Conservation (phyloP, 768 basidiomycete species). For the Pulveroboletus sp. region DNA sequence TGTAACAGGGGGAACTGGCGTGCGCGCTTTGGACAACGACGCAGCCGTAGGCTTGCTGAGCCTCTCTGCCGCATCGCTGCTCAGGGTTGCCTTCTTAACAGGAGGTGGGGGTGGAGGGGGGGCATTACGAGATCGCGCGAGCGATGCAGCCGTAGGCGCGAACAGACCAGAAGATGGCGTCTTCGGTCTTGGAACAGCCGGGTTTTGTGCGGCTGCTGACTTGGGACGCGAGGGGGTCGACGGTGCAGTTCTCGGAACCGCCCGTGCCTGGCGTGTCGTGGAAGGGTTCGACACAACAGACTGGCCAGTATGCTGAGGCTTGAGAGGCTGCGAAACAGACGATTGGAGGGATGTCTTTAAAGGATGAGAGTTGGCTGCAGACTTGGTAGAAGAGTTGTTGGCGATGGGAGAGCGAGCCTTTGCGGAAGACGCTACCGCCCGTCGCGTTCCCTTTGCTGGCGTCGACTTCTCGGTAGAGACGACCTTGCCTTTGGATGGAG, state of each 20-base stretch:
- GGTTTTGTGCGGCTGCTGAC: conserved; percentile 27
- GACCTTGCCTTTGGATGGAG: conserved; percentile 20
- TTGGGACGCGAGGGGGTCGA: conserved; percentile 34
- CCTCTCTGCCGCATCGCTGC: conserved; percentile 54
- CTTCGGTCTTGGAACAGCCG: conserved; percentile 40
- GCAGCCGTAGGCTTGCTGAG: conserved; percentile 82
- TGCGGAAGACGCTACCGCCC: conserved; percentile 20
- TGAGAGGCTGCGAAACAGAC: conserved; percentile 35
- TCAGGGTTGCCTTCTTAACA: conserved; percentile 50
- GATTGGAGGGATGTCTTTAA: conserved; percentile 30
- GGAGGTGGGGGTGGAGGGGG: conserved; percentile 43
- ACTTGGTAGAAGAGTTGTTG: conserved; percentile 18
- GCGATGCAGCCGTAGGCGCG: conserved; percentile 79
- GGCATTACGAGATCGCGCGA: conserved; percentile 62
- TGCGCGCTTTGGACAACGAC: conserved; percentile 58
- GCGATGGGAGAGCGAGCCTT: conserved; percentile 27
- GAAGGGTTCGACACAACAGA: conserved; percentile 34
- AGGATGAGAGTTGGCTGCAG: conserved; percentile 25
- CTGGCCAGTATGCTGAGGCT: conserved; percentile 39
- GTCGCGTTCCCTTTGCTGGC: conserved; percentile 19
- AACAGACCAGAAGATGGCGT: conserved; percentile 65
- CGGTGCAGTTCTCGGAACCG: conserved; percentile 28
- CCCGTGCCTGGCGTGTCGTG: conserved; percentile 23
- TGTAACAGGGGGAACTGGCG: conserved; percentile 16
- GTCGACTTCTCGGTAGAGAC: conserved; percentile 17